phyloP scores from a whole-genome alignment of 148 eudicot species.

The Hydrangea macrophylla region DNA sequence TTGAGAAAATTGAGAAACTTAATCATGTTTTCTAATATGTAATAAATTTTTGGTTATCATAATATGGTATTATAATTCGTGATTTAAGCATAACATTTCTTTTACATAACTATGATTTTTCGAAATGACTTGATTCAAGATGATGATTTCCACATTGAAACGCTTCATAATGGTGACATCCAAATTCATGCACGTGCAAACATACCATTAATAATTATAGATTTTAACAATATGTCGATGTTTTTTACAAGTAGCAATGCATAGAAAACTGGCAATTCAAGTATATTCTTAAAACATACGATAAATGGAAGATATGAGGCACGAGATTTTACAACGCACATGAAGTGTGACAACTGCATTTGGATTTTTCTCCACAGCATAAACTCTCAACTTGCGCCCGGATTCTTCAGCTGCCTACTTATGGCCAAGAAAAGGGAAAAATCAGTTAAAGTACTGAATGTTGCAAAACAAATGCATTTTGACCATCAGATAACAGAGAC shows the following conservation, averaged over 20 bases:
- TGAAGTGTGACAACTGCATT: conserved; percentile 95
- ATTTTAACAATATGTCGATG: background rate
- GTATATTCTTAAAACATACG: background rate
- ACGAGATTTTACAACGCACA: conserved; percentile 45
- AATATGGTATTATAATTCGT: no score
- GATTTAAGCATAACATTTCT: no score
- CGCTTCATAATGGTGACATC: no score
- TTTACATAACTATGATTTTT: no score
- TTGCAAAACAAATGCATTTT: background rate
- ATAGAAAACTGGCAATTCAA: background rate
- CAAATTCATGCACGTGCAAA: no score
- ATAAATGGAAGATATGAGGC: background rate
- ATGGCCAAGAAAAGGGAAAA: conserved; percentile 4
- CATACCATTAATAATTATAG: background rate
- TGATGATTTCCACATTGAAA: no score
- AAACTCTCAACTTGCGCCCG: conserved; percentile 79
- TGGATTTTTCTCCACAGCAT: conserved; percentile 99
- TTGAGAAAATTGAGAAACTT: no score
- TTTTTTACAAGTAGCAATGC: background rate
- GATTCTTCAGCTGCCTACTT: conserved; percentile 94
- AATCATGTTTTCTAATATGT: no score
- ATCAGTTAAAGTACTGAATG: background rate
- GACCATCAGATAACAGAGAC: background rate
- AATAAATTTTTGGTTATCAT: no score
- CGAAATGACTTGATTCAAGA: no score